phyloP scores from a whole-genome alignment of 768 basidiomycete species.

The Rhodosporidiobolus odoratus region DNA sequence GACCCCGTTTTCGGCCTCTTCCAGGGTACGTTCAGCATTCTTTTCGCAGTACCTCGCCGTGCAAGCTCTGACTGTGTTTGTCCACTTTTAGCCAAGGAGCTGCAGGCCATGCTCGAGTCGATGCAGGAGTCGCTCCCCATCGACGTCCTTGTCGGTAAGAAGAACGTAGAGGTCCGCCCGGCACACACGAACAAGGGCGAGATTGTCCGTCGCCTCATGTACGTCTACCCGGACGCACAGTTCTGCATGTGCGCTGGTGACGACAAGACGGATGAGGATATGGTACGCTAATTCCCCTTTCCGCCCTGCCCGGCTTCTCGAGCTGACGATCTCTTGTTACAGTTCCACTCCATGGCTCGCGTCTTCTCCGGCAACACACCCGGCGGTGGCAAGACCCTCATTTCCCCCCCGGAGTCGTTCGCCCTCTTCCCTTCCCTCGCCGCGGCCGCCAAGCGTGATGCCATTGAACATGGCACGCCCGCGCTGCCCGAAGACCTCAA shows the following conservation, averaged over 20 bases:
- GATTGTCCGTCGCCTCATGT: constrained; percentile 90
- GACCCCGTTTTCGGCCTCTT: constrained; percentile 95
- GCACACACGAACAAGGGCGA: constrained; percentile 97
- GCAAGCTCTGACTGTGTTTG: not conserved
- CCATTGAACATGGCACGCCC: not conserved
- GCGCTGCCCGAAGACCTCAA: constrained; percentile 7
- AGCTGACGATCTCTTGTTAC: not conserved
- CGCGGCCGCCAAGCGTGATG: constrained; percentile 13
- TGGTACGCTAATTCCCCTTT: constrained; percentile 74
- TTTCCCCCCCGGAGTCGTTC: constrained; percentile 54
- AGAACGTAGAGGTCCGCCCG: constrained; percentile 95
- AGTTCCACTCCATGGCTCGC: constrained; percentile 37
- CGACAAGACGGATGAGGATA: constrained; percentile 92
- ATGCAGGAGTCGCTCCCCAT: constrained; percentile 92
- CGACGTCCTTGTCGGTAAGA: constrained; percentile 75
- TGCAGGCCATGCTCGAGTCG: constrained; percentile 91
- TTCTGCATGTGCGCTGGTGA: constrained; percentile 98
- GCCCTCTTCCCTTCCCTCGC: constrained; percentile 37
- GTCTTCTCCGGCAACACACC: constrained; percentile 44
- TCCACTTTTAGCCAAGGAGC: constrained; percentile 81
- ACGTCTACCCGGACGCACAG: constrained; percentile 86
- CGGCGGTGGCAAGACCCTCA: constrained; percentile 53
- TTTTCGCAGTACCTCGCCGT: not conserved
- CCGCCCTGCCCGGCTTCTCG: not conserved
- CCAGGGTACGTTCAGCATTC: constrained; percentile 2